These are phyloP conservation scores for Talaromyces sp. DNA, from an alignment of 2,329 filamentous ascomycete species.

Conservation along the genomic window DNA sequence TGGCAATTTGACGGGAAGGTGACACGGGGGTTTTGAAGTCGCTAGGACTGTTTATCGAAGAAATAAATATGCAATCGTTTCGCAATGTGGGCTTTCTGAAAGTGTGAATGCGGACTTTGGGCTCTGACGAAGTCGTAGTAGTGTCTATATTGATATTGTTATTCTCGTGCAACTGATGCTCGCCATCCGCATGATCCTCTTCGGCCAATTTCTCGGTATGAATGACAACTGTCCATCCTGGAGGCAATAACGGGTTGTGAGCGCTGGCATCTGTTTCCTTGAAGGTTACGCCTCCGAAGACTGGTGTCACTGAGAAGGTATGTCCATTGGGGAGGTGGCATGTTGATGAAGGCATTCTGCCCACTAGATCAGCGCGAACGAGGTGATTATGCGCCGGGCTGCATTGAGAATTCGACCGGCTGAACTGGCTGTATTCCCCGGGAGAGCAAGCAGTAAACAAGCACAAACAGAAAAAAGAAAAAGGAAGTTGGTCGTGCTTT, in stretches of 20 bases:
- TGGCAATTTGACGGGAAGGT: constrained; percentile 81
- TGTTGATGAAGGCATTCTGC: constrained; percentile 17
- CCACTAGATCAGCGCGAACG: neutral
- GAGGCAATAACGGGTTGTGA: constrained; percentile 61
- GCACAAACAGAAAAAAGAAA: neutral
- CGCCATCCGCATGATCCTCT: constrained; percentile 21
- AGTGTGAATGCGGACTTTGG: constrained; percentile 42
- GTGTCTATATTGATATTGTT: neutral
- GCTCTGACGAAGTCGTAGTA: constrained; percentile 14
- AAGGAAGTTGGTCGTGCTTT: neutral
- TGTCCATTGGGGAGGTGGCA: constrained; percentile 79
- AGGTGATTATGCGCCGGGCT: neutral
- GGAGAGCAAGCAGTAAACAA: neutral
- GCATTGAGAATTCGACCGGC: neutral
- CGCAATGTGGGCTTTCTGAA: constrained; percentile 70
- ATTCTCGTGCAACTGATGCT: neutral
- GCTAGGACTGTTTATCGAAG: constrained; percentile 77
- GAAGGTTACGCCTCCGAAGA: constrained; percentile 90
- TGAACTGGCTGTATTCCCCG: neutral
- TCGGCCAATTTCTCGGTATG: constrained; percentile 57
- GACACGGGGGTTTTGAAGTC: constrained; percentile 77
- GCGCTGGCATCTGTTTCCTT: constrained; percentile 70
- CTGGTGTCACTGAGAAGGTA: constrained; percentile 70
- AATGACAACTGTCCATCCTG: constrained; percentile 85
- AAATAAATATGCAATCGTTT: constrained; percentile 82